Base-by-base conservation (phyloP, 2,329 filamentous ascomycete genomes). In the Keithomyces neogunnii region DNA sequence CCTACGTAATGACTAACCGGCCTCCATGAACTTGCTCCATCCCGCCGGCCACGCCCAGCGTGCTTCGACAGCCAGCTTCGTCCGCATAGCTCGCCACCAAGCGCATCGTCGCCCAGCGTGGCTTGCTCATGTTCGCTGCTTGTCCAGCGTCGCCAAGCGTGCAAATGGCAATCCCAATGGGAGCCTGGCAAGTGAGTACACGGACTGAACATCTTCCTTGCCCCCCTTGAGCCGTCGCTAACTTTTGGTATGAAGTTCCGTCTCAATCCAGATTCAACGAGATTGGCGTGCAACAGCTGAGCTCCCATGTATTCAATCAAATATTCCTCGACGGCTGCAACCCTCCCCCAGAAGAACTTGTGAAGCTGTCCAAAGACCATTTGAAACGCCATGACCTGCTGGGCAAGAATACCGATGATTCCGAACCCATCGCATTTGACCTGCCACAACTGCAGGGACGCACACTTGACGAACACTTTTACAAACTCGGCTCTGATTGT, bases 281-380 rank as follows among this genome's bases (percentile, higher is more conserved):
- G 59, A 91, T 99, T 60, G 89, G 89, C 49, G 89, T 99, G 39
- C 93, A 99, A 70, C 92, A 97, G 63, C 74, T 99, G 59, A 96
- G 90, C 74, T 76, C 78, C 53, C 79, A 91, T 72, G 77, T 99
- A 44, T 88, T 92, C 67, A 65, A 80, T 2, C 93, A 97, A 68
- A 72, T 99, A 42, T 99, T 99, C 63, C 81, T 80, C 4, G 70
- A 74, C 39, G 72, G 72, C 46, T 63, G 68, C 54, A 69, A 75
- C 9, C 72, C 80, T 3, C 78, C 86, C 2, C 81, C 88, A 2
- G 71, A 80, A 43, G 81, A 90, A 53, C 81, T 99, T 6, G 81
- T 97, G 38, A 74, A 86, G 10, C 77, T 99, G 13, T 86, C 93
- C 0, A 84, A 78, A 59, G 84, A 95, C 56, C 93, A 99, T 67